A percentile compares a stretch with the other conserved stretches of the same genome.
phyloP scores from a whole-genome alignment of 768 basidiomycete species.

The Tylopilus subfusipes region DNA sequence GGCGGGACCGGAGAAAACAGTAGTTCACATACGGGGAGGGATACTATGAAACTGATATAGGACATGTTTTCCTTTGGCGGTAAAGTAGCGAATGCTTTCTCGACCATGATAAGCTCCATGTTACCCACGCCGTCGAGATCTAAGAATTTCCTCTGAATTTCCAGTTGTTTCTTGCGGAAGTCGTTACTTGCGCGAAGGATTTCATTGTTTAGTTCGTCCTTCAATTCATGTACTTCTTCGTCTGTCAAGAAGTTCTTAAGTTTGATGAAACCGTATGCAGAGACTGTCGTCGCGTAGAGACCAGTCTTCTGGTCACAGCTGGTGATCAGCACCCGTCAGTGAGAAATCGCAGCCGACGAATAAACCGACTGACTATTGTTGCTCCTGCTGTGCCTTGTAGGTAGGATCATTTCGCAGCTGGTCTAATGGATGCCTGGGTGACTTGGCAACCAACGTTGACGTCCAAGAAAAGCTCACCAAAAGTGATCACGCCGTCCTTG shows the following conservation, averaged over 20 bases:
- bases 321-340: not conserved
- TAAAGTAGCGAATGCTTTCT: slow-evolving; percentile 9
- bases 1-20: not conserved
- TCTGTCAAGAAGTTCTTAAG: slow-evolving; percentile 11
- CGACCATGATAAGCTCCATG: slow-evolving; percentile 19
- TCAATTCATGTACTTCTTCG: slow-evolving; percentile 11
- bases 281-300: slow-evolving; percentile 14
- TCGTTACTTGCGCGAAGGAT: not conserved
- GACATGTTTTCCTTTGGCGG: slow-evolving; percentile 5
- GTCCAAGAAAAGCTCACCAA: slow-evolving; percentile 3
- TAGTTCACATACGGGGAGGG: slow-evolving; percentile 7
- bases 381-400: slow-evolving; percentile 8
- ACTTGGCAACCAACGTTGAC: not conserved
- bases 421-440: not conserved
- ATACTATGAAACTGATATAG: slow-evolving; percentile 11
- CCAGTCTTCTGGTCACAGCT: slow-evolving; percentile 14
- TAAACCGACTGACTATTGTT: slow-evolving; percentile 15
- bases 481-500: slow-evolving; percentile 10
- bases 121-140: slow-evolving; percentile 6
- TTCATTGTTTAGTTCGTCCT: slow-evolving; percentile 8
- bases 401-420: slow-evolving; percentile 10
- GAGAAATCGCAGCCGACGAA: not conserved
- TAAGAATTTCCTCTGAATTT: slow-evolving; percentile 9
- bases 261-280: slow-evolving; percentile 19
- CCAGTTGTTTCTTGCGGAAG: slow-evolving; percentile 14